Evolutionary conservation across 176 grass and related monocot genomes (phyloP).

Genomic region (Alopecurus myosuroides): DNA sequence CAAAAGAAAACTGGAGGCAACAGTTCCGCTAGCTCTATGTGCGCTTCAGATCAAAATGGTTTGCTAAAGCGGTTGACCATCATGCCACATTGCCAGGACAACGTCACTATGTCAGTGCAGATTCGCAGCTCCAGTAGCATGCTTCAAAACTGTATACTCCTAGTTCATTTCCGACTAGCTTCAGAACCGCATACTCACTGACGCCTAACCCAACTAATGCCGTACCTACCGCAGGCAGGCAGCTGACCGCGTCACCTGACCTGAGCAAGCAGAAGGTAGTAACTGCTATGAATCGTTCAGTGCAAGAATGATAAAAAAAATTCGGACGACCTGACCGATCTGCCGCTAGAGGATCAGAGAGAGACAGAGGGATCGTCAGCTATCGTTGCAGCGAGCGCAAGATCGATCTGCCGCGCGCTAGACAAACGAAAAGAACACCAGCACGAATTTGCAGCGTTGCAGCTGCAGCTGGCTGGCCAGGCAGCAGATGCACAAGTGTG

Average conservation of each 20-base stretch:
- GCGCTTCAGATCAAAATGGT: not conserved
- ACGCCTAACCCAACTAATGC: not conserved
- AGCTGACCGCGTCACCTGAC: not conserved
- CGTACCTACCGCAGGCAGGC: not conserved
- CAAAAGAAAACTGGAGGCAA: not conserved
- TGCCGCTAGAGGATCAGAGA: not conserved
- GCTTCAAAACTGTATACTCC: not conserved
- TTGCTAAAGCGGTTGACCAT: not conserved
- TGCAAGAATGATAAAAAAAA: not conserved
- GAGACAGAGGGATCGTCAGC: not conserved
- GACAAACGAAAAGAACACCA: not conserved
- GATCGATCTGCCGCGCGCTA: not conserved
- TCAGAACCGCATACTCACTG: not conserved
- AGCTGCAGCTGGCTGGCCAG: too few species aligned
- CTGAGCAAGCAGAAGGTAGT: not conserved
- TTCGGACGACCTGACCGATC: too few species aligned
- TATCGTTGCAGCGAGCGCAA: not conserved
- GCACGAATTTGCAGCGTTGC: not conserved
- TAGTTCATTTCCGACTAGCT: not conserved
- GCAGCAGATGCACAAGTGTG: too few species aligned
- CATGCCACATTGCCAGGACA: not conserved
- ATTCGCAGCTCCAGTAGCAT: not conserved
- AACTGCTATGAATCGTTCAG: not conserved
- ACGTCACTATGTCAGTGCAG: not conserved
- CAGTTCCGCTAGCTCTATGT: not conserved